phyloP scores from a whole-genome alignment of 352 stramenopile species.

The Pythium folliculosum region DNA sequence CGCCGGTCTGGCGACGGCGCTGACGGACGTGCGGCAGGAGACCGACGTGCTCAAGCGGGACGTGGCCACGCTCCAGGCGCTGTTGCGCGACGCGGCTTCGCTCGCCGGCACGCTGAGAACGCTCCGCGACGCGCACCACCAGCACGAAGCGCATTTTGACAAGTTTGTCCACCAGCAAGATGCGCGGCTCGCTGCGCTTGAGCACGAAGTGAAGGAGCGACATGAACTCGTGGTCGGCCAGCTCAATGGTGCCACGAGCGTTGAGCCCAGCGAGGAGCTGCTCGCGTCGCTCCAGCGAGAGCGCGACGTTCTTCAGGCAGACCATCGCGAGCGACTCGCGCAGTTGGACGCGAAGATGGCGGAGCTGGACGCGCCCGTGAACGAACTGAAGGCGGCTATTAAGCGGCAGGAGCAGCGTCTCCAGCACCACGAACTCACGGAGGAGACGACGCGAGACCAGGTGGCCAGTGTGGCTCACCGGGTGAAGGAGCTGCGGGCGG shows the following conservation, averaged over 20 bases:
- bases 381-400: not conserved
- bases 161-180: not conserved
- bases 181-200: not conserved
- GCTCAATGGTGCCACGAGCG: no score
- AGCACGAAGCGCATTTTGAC: constrained; percentile 12
- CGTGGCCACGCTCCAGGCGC: constrained; percentile 4
- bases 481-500: not conserved
- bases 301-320: not conserved
- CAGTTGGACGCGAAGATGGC: constrained; percentile 1
- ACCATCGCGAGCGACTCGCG: not conserved
- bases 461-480: not conserved
- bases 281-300: not conserved
- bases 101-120: constrained; percentile 6
- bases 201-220: not conserved
- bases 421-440: not conserved
- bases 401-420: not conserved
- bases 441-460: not conserved
- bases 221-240: not conserved
- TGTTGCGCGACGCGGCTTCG: constrained; percentile 13
- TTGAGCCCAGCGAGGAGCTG: not conserved
- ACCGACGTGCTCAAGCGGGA: constrained; percentile 3
- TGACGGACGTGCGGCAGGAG: not conserved
- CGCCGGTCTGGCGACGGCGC: not conserved
- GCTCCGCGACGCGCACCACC: constrained; percentile 3
- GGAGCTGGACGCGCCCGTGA: not conserved